phyloP scores from a whole-genome alignment of 106 monocot genomes.

The Xerophyta viscosa region DNA sequence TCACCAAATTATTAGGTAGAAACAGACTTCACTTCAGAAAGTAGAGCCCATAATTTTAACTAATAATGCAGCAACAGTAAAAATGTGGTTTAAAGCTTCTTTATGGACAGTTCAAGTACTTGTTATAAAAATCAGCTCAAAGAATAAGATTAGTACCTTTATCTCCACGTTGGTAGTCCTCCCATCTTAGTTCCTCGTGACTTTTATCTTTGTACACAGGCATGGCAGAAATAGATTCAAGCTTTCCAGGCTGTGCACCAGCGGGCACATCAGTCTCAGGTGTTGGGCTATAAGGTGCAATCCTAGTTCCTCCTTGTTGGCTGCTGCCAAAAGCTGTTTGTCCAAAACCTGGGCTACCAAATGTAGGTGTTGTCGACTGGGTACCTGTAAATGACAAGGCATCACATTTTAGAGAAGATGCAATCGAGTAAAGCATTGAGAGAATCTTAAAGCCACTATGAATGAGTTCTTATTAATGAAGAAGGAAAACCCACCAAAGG shows the following conservation, averaged over 20 bases:
- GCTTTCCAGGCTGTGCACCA: constrained; percentile 52
- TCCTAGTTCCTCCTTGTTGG: constrained; percentile 66
- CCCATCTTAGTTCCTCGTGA: constrained; percentile 96
- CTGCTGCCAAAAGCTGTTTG: constrained; percentile 50
- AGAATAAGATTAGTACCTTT: constrained; percentile 40
- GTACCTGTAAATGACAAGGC: constrained; percentile 28
- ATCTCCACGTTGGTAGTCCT: constrained; percentile 93
- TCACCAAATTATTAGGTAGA: no score
- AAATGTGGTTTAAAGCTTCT: no score
- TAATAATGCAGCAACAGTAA: no score
- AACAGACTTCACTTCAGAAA: no score
- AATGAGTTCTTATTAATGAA: neutral
- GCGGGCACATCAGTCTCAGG: constrained; percentile 45
- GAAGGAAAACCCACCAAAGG: constrained; percentile 48
- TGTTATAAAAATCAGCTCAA: neutral
- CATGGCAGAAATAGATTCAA: constrained; percentile 99
- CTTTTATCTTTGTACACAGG: constrained; percentile 91
- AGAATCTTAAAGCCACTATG: no score
- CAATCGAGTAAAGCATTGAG: neutral
- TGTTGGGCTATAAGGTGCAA: constrained; percentile 55
- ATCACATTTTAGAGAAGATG: no score
- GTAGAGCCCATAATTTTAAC: no score
- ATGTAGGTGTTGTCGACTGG: constrained; percentile 62
- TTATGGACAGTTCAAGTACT: no score
- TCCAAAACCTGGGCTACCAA: constrained; percentile 67